Evolutionary conservation across 805 yeast species (phyloP).

Genomic region (Cyberlindnera japonica): DNA sequence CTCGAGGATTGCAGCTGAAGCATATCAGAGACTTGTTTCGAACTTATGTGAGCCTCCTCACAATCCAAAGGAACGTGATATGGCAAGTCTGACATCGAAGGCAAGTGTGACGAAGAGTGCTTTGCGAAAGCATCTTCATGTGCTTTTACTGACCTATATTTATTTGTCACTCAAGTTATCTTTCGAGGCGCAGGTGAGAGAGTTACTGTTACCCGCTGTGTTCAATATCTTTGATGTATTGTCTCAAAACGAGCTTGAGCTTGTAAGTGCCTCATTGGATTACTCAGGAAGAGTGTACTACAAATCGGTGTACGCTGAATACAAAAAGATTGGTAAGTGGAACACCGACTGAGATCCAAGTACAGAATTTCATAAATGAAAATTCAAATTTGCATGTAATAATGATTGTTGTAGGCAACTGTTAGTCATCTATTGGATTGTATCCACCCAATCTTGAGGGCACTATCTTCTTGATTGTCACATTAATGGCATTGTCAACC

Average conservation of each 20-base stretch:
- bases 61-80: conserved; percentile 29
- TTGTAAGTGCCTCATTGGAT: conserved; percentile 65
- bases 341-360: conserved; percentile 17
- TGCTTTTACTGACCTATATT: conserved; percentile 57
- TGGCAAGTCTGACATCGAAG: conserved; percentile 48
- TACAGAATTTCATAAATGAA: too few species aligned
- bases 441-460: conserved; percentile 6
- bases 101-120: conserved; percentile 52
- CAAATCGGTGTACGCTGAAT: conserved; percentile 65
- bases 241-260: conserved; percentile 59
- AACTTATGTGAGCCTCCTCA: conserved; percentile 70
- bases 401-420: background rate
- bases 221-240: conserved; percentile 65
- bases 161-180: conserved; percentile 47
- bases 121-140: conserved; percentile 60
- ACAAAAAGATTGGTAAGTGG: conserved; percentile 81
- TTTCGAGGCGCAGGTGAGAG: conserved; percentile 44
- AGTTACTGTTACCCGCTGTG: conserved; percentile 50
- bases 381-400: too few species aligned
- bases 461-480: conserved; percentile 1
- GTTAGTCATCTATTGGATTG: background rate
- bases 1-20: conserved; percentile 39
- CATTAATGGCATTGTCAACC: conserved; percentile 6
- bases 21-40: conserved; percentile 51
- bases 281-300: conserved; percentile 63